Evolutionary conservation across 2,329 filamentous ascomycete species (phyloP), one percentile per base, ranked within the genome.

Genomic region (Boeremia lycopersici): DNA sequence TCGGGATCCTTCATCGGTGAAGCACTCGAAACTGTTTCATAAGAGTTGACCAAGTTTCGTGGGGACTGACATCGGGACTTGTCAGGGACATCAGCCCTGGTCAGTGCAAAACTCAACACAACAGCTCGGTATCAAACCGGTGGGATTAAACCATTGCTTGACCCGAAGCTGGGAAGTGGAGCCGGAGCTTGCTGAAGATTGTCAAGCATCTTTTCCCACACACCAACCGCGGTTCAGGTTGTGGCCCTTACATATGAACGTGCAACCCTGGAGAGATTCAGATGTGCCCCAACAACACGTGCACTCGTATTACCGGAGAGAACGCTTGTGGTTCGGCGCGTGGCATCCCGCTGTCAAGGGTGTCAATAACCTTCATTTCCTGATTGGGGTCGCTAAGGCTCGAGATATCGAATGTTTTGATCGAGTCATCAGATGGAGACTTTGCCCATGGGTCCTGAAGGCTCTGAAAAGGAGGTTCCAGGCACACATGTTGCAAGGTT

Each of bases 321-420:
- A 26, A 31, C 41, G 45, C 39, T 40, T 34, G 35, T 54, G 46
- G 52, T 41, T 50, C 46, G 48, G 43, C 57, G 49, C 48, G 48
- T 50, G 48, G 48, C 36, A 44, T 56, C 48, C 57, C 57, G 57
- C 57, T 56, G 53, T 56, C 53, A 56, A 45, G 36, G 31, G 26
- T 43, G 39, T 47, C 41, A 46, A 55, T 55, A 53, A 42, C 25
- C 25, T 11, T 10, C 26, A 30, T 34, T 30, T 25, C 34, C 44
- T 35, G n/a, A 28, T 43, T 47, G 25, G 44, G 46, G 42, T n/a
- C 46, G 35, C 17, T 56, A 28, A 33, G n/a, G 29, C n/a, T 48
- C n/a, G 17, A 36, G 33, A 44, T 33, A 44, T 28, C 28, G 36
- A 43, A 40, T 35, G 40, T 35, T 42, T 44, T 43, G 28, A 26